These are phyloP conservation scores for Glarea lozoyensis DNA, from an alignment of 495 filamentous ascomycete species.

Conservation along the genomic window DNA sequence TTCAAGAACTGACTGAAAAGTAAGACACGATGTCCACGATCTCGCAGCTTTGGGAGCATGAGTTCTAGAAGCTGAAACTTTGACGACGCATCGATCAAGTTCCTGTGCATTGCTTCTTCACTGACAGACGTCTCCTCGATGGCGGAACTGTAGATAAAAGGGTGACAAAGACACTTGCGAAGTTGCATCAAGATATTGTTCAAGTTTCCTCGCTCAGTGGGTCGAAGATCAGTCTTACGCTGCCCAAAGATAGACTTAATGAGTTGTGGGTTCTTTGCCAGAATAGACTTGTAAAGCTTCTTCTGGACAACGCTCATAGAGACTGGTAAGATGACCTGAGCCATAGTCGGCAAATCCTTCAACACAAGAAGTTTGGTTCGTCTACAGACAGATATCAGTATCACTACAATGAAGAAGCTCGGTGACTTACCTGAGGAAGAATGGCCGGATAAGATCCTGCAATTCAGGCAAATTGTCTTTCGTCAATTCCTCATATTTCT, in stretches of 20 bases:
- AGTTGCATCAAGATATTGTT: slow-evolving; percentile 95
- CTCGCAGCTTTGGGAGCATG: slow-evolving; percentile 83
- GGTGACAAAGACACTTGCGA: slow-evolving; percentile 89
- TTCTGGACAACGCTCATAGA: slow-evolving; percentile 90
- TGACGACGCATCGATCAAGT: slow-evolving; percentile 81
- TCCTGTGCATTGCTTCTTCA: slow-evolving; percentile 50
- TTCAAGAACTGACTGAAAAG: slow-evolving; percentile 96
- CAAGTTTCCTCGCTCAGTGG: slow-evolving; percentile 63
- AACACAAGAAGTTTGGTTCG: slow-evolving; percentile 87
- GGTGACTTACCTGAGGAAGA: slow-evolving; percentile 35
- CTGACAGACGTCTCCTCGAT: slow-evolving; percentile 71
- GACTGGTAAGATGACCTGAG: slow-evolving; percentile 88
- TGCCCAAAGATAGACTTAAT: slow-evolving; percentile 74
- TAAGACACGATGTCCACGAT: slow-evolving; percentile 83
- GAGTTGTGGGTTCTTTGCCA: slow-evolving; percentile 80
- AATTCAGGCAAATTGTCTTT: slow-evolving; percentile 71
- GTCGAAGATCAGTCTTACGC: slow-evolving; percentile 44
- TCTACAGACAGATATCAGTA: too few species aligned
- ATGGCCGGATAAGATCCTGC: slow-evolving; percentile 78
- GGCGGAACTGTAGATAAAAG: slow-evolving; percentile 80
- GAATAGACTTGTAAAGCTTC: slow-evolving; percentile 88
- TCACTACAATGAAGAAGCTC: too few species aligned
- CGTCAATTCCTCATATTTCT: slow-evolving; percentile 62
- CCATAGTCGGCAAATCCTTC: slow-evolving; percentile 83
- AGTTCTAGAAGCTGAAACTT: slow-evolving; percentile 82